Evolutionary conservation across 139 green algal genomes (phyloP), one percentile per base, ranked within the genome.

Genomic region (Desmodesmus armatus): DNA sequence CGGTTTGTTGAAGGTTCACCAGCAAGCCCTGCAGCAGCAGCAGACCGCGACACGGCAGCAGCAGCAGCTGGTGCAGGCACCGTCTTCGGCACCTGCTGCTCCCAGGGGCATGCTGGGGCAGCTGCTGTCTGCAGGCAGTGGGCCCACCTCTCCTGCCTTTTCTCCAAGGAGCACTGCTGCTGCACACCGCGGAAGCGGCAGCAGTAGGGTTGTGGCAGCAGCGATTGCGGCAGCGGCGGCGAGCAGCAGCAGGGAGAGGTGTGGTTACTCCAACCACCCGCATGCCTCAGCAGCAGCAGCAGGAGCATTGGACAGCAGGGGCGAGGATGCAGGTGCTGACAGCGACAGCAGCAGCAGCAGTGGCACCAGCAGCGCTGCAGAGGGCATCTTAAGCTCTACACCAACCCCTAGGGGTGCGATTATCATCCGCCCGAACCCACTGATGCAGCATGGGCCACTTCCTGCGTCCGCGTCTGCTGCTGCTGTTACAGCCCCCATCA

Each of bases 101-200:
- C 80, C 80, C 2, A n/a, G 80, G 0, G 80, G 80, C 19, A 86
- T 86, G 80, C 40, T 86, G 7, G 80, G 80, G 6, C 80, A 86
- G 39, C 53, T 86, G 67, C 80, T 85, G 19, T 75, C 79, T n/a
- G n/a, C n/a, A n/a, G 67, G 35, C 15, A 75, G 73, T 53, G 67
- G 41, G 23, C 43, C 58, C 23, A 66, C 63, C 5, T 84, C 78
- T 4, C 63, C 63, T 49, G 65, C 78, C 9, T 73, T 84, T 17
- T 84, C 78, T 3, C 63, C 63, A 21, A 62, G 62, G 23, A 21
- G 43, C 3, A 3, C 41, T 53, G 62, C 78, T 39, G 78, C 63
- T 53, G 60, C 55, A 35, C n/a, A 19, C 33, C n/a, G 31, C 74
- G 33, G 37, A 51, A 39, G 44, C 72, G 41, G n/a, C 43, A 65